Base-by-base conservation (phyloP, 2,329 filamentous ascomycete genomes). In the Alternaria gaisen region DNA sequence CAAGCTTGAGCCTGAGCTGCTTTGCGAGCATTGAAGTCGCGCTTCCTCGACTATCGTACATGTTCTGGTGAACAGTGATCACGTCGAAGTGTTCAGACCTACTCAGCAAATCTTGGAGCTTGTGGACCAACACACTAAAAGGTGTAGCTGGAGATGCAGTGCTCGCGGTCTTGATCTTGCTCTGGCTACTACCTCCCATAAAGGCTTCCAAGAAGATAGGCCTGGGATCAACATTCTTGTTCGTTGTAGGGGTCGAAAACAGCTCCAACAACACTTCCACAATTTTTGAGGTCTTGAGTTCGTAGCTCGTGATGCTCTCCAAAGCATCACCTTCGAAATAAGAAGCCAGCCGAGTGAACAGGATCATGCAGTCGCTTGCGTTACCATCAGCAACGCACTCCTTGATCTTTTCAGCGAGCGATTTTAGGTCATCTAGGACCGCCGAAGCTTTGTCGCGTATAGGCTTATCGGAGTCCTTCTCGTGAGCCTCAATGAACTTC, bases 31-130 rank as follows among this genome's bases (percentile, higher is more conserved):
- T 97, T 1, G 94, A 96, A 0, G 94, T 90, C 22, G 94, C 93
- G 74, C 92, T 97, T 78, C 90, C 96, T 60, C 94, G 89, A 68
- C 92, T 96, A 76, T 97, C 94, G 69, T 94, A 91, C 5, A 92
- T 90, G 70, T 96, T 97, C 64, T 97, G 91, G 77, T 97, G 93
- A 56, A 98, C 94, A 8, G 95, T 99, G 63, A 97, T 88, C 44
- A 99, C 94, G 76, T 99, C 95, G 72, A 98, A 99, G 82, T 98
- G 94, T 82, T 99, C 95, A 34, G 94, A 96, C 69, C 95, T 90
- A 83, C 95, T 99, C 58, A 99, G 86, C 59, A 99, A 83, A 80
- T 99, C 95, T 80, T 99, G 95, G 32, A 99, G 84, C 79, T 99
- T 99, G 77, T 94, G 91, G 41, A 97, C 90, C 77, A 99, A 85